Evolutionary conservation across 106 monocot genomes (phyloP).

Genomic region (Acanthochlamys bracteata): DNA sequence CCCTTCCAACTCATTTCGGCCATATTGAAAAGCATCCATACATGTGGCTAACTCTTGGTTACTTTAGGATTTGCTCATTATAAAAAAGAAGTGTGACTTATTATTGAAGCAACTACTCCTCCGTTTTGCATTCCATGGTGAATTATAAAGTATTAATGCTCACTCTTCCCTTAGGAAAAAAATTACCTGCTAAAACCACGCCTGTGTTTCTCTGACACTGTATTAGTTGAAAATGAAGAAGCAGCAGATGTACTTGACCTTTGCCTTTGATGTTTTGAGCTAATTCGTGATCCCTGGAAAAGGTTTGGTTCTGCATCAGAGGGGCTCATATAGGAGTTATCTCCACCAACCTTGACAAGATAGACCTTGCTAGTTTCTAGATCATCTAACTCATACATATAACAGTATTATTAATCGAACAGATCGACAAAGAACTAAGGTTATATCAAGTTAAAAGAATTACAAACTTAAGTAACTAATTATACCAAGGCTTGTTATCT

Average conservation of each 20-base stretch:
- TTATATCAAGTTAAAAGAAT: too few relatives aligned
- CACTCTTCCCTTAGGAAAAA: slow-evolving; percentile 60
- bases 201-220: slow-evolving; percentile 45
- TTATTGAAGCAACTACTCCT: too few relatives aligned
- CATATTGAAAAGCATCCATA: not conserved
- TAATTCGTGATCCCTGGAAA: slow-evolving; percentile 31
- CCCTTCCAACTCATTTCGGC: not conserved
- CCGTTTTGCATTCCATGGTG: too few relatives aligned
- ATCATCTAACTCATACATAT: too few relatives aligned
- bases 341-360: too few relatives aligned
- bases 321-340: slow-evolving; percentile 25
- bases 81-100: too few relatives aligned
- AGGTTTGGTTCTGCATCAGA: slow-evolving; percentile 35
- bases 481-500: too few relatives aligned
- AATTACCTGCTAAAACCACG: slow-evolving; percentile 77
- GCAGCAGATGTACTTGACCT: slow-evolving; percentile 34
- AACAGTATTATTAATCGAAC: too few relatives aligned
- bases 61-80: not conserved
- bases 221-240: slow-evolving; percentile 28
- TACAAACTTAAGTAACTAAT: too few relatives aligned
- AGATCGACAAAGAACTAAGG: too few relatives aligned
- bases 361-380: too few relatives aligned
- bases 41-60: not conserved
- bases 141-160: slow-evolving; percentile 2
- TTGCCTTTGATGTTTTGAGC: slow-evolving; percentile 36